phyloP scores from a whole-genome alignment of 1,284 basidiomycete genomes.

The Rhizoctonia solani region DNA sequence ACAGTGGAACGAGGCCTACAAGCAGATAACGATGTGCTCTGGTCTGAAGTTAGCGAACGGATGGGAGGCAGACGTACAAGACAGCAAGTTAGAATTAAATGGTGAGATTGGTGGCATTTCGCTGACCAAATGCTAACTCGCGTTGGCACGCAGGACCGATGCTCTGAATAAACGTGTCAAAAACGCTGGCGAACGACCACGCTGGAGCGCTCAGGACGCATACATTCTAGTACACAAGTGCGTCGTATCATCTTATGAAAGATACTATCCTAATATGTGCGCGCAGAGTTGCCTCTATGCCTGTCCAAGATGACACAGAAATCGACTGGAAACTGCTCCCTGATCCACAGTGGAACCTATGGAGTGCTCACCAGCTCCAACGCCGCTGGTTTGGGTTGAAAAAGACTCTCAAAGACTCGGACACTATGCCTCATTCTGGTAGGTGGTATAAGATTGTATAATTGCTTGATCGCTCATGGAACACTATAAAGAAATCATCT shows the following conservation, averaged over 20 bases:
- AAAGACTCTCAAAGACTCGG: conserved; percentile 67
- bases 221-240: conserved; percentile 81
- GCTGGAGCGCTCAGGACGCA: conserved; percentile 75
- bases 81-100: conserved; percentile 84
- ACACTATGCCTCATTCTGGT: conserved; percentile 78
- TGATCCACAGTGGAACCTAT: conserved; percentile 77
- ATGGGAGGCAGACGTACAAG: conserved; percentile 75
- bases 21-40: conserved; percentile 76
- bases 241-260: conserved; percentile 42
- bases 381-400: conserved; percentile 79
- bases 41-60: conserved; percentile 70
- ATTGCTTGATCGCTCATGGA: conserved; percentile 1
- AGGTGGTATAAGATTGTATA: conserved; percentile 38
- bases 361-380: conserved; percentile 76
- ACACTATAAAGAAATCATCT: conserved; percentile 66
- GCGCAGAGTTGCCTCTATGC: conserved; percentile 67
- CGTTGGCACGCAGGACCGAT: conserved; percentile 62
- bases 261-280: not conserved
- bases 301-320: conserved; percentile 77
- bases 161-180: conserved; percentile 70
- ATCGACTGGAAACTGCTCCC: conserved; percentile 78
- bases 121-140: not conserved
- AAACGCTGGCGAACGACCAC: conserved; percentile 64
- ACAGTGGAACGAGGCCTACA: conserved; percentile 67
- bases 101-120: conserved; percentile 52